Conservation (phyloP, 2,329 filamentous ascomycete genomes). For the Neophaeococcomyces mojaviensis region DNA sequence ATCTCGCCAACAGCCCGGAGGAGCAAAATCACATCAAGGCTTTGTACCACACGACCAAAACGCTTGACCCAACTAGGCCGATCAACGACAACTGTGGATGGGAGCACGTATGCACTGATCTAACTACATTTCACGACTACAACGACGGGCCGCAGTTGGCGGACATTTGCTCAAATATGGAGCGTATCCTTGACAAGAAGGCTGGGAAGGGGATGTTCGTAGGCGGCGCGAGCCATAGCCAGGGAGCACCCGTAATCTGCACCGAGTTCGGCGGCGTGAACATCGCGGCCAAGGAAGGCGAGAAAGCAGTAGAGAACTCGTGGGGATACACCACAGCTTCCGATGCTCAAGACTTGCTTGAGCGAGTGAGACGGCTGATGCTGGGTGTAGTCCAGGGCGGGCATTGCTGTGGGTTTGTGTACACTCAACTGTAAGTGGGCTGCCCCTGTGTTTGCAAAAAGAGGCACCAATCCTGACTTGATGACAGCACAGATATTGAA, state of each 20-base stretch:
- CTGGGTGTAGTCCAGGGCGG: constrained; percentile 51
- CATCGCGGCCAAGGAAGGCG: constrained; percentile 45
- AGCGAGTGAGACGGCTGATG: constrained; percentile 51
- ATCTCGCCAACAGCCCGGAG: constrained; percentile 47
- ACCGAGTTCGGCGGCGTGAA: constrained; percentile 64
- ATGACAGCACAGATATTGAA: constrained; percentile 48
- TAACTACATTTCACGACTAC: constrained; percentile 64
- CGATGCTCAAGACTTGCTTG: constrained; percentile 52
- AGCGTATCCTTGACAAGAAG: constrained; percentile 48
- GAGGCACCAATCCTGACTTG: neutral
- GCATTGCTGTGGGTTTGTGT: constrained; percentile 56
- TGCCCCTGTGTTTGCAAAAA: neutral
- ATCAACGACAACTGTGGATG: constrained; percentile 67
- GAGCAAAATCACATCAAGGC: constrained; percentile 59
- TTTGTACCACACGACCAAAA: constrained; percentile 59
- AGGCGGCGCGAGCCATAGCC: constrained; percentile 43
- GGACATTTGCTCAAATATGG: constrained; percentile 46
- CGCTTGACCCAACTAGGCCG: constrained; percentile 55
- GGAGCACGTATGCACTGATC: constrained; percentile 59
- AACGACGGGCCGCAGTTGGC: constrained; percentile 50
- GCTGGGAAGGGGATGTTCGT: constrained; percentile 50
- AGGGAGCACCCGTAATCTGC: constrained; percentile 55
- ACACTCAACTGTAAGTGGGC: constrained; percentile 53
- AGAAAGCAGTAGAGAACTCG: constrained; percentile 40
- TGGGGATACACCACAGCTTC: constrained; percentile 64